Evolutionary conservation across 140 eudicot genomes (phyloP).

Genomic region (Bidens hawaiensis): DNA sequence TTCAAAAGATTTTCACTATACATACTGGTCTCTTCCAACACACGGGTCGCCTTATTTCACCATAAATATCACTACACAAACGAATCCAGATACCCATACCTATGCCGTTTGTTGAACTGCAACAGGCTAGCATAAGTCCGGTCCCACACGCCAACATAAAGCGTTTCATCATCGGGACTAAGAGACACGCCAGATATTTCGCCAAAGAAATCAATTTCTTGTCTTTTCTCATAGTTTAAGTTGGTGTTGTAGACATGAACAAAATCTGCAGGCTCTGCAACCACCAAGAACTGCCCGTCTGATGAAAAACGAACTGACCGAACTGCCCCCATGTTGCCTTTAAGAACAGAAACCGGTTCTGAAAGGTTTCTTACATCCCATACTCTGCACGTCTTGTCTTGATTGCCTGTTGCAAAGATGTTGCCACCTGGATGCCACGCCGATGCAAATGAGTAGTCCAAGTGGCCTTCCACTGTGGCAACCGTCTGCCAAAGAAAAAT

Average conservation of each 20-base stretch:
- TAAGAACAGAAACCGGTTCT: constrained; percentile 41
- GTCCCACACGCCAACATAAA: constrained; percentile 80
- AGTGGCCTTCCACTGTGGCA: constrained; percentile 65
- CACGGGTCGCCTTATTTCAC: constrained; percentile 11
- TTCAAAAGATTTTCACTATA: constrained; percentile 28
- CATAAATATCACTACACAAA: constrained; percentile 24
- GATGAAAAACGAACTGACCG: constrained; percentile 75
- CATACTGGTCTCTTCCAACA: constrained; percentile 20
- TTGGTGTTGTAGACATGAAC: constrained; percentile 61
- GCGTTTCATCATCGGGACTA: constrained; percentile 73
- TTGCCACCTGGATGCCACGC: constrained; percentile 83
- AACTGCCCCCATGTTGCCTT: constrained; percentile 76
- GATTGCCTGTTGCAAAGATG: constrained; percentile 76
- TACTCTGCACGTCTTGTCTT: constrained; percentile 74
- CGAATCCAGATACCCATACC: constrained; percentile 48
- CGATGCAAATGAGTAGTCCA: constrained; percentile 83
- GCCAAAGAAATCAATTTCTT: constrained; percentile 89
- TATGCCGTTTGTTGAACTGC: constrained; percentile 38
- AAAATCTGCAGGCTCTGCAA: constrained; percentile 87
- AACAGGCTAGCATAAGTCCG: constrained; percentile 69
- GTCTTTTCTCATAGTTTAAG: constrained; percentile 41
- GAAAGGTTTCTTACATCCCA: constrained; percentile 73
- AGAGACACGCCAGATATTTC: constrained; percentile 76
- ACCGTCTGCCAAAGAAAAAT: constrained; percentile 40
- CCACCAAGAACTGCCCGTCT: constrained; percentile 67